These are phyloP conservation scores for Mesostigma viride DNA, from an alignment of 139 green algal genomes.

Conservation along the genomic window DNA sequence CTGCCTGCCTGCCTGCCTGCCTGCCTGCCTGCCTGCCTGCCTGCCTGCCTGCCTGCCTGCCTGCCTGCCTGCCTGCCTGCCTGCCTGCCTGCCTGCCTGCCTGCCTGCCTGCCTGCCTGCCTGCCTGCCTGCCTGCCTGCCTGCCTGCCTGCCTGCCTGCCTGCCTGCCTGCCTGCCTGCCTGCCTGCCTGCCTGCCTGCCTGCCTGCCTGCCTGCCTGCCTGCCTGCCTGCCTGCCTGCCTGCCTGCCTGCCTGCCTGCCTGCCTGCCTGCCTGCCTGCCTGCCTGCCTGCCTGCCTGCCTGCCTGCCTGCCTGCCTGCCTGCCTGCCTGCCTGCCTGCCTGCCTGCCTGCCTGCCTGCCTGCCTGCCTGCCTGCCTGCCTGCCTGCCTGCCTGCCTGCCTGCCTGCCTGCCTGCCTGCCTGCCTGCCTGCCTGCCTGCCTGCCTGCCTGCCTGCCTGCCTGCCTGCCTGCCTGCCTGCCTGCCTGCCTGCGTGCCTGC, in stretches of 20 bases:
- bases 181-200: neutral
- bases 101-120: neutral
- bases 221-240: neutral
- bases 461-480: slow-evolving; percentile 12
- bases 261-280: neutral
- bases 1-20: neutral
- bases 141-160: neutral
- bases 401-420: neutral
- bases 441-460: slow-evolving; percentile 10
- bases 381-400: neutral
- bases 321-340: neutral
- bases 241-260: neutral
- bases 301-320: neutral
- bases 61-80: neutral
- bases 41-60: neutral
- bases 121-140: neutral
- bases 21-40: neutral
- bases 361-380: neutral
- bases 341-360: neutral
- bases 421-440: neutral
- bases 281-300: neutral
- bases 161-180: neutral
- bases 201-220: neutral
- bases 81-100: neutral
- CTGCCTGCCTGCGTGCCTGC: slow-evolving; percentile 15